Conservation (phyloP, 257 asterid genomes). For the Penstemon newberryi region DNA sequence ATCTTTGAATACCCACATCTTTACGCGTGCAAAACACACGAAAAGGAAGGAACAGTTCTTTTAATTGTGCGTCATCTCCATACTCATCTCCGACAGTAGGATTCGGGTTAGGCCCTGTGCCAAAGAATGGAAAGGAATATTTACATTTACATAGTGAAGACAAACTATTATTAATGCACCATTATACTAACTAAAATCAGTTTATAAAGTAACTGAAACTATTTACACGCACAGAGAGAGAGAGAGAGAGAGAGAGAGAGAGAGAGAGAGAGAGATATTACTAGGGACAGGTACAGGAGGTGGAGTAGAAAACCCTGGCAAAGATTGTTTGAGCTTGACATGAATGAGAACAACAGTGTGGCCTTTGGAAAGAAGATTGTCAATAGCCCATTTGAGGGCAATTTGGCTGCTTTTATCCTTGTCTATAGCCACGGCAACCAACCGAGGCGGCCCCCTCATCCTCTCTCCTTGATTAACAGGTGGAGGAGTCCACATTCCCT, state of each 20-base stretch:
- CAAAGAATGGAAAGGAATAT: neutral
- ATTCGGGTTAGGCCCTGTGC: constrained; percentile 45
- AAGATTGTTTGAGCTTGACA: constrained; percentile 48
- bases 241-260: constrained; percentile 10
- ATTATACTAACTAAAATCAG: neutral
- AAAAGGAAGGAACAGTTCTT: constrained; percentile 66
- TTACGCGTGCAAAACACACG: constrained; percentile 74
- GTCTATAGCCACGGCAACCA: constrained; percentile 58
- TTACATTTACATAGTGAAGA: neutral
- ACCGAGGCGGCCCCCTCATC: constrained; percentile 31
- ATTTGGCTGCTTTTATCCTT: constrained; percentile 52
- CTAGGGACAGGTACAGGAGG: constrained; percentile 45
- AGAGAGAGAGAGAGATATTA: constrained; percentile 31
- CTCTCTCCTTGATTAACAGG: constrained; percentile 29
- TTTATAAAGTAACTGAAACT: too few relatives aligned
- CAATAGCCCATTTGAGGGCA: constrained; percentile 69
- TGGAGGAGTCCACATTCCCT: constrained; percentile 33
- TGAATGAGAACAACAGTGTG: constrained; percentile 68
- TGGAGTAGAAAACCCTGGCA: constrained; percentile 30
- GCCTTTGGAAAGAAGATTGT: constrained; percentile 63
- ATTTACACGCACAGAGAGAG: constrained; percentile 18
- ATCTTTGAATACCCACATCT: constrained; percentile 44
- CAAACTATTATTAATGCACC: neutral
- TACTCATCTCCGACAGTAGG: constrained; percentile 37
- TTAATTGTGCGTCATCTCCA: constrained; percentile 45